A percentile compares a stretch with the other conserved stretches of the same genome.
Evolutionary conservation across 768 basidiomycete species (phyloP).

Genomic region (Boletus vinaceobasis): DNA sequence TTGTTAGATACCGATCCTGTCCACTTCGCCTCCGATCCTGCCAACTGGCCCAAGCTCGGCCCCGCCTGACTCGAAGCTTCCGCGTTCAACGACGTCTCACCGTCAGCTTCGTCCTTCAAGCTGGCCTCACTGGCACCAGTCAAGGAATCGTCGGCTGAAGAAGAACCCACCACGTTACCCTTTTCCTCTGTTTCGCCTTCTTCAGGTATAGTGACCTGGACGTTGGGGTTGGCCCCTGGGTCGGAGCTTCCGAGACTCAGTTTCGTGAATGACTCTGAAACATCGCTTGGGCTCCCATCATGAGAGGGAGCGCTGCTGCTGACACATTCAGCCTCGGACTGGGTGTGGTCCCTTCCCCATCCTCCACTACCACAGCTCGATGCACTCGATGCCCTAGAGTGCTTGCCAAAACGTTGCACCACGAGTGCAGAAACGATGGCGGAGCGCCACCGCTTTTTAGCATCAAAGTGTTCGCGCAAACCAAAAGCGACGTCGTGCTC

Average conservation of each 20-base stretch:
- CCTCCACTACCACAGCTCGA: constrained; percentile 34
- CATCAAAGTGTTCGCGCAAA: constrained; percentile 80
- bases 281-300: constrained; percentile 26
- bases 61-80: background rate
- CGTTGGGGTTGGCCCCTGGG: constrained; percentile 40
- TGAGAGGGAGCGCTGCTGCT: constrained; percentile 36
- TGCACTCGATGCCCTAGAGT: constrained; percentile 24
- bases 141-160: constrained; percentile 18
- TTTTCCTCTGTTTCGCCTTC: constrained; percentile 20
- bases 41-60: background rate
- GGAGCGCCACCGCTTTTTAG: constrained; percentile 66
- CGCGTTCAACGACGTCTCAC: background rate
- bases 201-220: constrained; percentile 36
- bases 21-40: constrained; percentile 1
- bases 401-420: constrained; percentile 30
- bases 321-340: constrained; percentile 22
- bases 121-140: constrained; percentile 15
- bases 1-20: background rate
- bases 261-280: constrained; percentile 22
- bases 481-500: constrained; percentile 74
- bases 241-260: constrained; percentile 29
- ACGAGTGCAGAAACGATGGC: constrained; percentile 58
- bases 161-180: constrained; percentile 24
- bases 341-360: constrained; percentile 34
- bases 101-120: constrained; percentile 10